A percentile compares a stretch with the other conserved stretches of the same genome.
These are phyloP conservation scores for Megacollybia marginata DNA, from an alignment of 768 basidiomycete species.

Conservation along the genomic window DNA sequence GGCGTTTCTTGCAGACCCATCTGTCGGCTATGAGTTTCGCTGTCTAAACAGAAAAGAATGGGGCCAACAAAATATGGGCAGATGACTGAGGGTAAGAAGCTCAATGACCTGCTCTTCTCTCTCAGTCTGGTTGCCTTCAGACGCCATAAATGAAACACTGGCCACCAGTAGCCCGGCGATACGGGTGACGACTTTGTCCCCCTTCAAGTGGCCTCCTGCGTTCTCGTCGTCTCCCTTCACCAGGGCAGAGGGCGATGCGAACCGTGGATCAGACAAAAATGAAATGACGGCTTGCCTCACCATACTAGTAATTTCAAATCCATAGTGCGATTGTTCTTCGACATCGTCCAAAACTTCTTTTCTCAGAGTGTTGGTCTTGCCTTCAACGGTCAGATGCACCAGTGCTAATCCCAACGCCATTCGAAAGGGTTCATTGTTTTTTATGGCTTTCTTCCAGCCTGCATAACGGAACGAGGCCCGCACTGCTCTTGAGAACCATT, in stretches of 20 bases:
- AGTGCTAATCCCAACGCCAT: constrained; percentile 58
- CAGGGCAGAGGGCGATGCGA: no score
- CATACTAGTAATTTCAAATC: constrained; percentile 41
- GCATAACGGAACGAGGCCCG: constrained; percentile 43
- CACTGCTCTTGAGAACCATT: constrained; percentile 68
- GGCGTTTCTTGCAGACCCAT: constrained; percentile 27
- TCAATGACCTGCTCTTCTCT: constrained; percentile 43
- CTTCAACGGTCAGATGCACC: constrained; percentile 61
- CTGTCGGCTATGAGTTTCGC: background rate
- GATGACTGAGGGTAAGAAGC: constrained; percentile 66
- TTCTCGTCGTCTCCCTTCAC: constrained; percentile 12
- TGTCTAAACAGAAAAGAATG: background rate
- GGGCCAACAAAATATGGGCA: constrained; percentile 55
- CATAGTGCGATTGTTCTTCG: constrained; percentile 22
- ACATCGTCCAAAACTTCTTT: constrained; percentile 38
- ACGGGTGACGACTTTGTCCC: constrained; percentile 39
- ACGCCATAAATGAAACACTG: constrained; percentile 38
- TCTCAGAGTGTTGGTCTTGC: constrained; percentile 46
- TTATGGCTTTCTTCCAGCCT: constrained; percentile 44
- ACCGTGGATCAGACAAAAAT: constrained; percentile 32
- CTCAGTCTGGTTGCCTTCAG: constrained; percentile 6
- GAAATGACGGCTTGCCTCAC: constrained; percentile 52
- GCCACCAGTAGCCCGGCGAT: constrained; percentile 47
- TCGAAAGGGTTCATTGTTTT: constrained; percentile 33
- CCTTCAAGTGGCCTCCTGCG: constrained; percentile 28